Base-by-base conservation (phyloP, 2,329 filamentous ascomycete genomes). In the Ophiostoma sp. region DNA sequence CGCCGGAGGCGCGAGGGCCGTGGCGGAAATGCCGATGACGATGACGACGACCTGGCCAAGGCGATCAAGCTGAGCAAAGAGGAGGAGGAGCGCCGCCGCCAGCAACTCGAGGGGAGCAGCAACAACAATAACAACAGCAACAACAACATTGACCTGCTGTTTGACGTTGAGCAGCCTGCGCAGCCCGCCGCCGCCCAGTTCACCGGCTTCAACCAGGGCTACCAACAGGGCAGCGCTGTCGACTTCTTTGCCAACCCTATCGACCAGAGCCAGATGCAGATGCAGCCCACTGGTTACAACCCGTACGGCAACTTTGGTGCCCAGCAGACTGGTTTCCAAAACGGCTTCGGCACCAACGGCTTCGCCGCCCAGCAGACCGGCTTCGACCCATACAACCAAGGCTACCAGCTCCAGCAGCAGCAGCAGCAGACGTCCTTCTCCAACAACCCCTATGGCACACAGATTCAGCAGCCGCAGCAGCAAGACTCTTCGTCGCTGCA, bases 201-300 rank as follows among this genome's bases (percentile, higher is more conserved):
- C 55, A 98, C 95, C 17, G 95, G 94, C 48, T 94, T 94, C 85
- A 98, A 98, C 82, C 95, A 97, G 83, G 95, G 95, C 64, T 99
- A 99, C 80, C 95, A 98, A 84, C 96, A 99, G 83, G 95, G 97
- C 80, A 92, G 92, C 73, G 93, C 94, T 15, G 96, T 99, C 22
- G 96, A 99, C 83, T 98, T 97, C 90, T 96, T 97, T 78, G 96
- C 95, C 74, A 99, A 99, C 82, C 94, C 95, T 15, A 92, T 98
- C 79, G 93, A 95, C 74, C 91, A 90, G 78, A 89, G 84, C 78
- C 91, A 95, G 80, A 87, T 91, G 77, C 91, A 95, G 80, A 87
- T 89, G 61, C 94, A 97, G 81, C 92, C 90, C 2, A 97, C 94
- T 0, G 94, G 93, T n/a, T 92, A 85, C 77, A 84, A 89, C 81